Conservation (phyloP, 23 red algal species). For the Gracilariopsis chorda region DNA sequence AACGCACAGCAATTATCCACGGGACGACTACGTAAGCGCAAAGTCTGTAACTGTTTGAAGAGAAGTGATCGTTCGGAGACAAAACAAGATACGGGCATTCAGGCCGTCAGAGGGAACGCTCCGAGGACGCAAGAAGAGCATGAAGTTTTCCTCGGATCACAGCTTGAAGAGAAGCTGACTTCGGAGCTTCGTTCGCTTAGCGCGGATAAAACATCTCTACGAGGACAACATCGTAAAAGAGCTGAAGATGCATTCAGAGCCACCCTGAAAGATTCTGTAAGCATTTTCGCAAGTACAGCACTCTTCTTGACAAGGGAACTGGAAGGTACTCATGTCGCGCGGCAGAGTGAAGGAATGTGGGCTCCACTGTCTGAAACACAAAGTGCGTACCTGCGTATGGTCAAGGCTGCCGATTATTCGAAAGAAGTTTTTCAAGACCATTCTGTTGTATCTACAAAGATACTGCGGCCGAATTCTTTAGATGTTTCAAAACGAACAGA, state of each 20-base stretch:
- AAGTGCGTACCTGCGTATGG: not conserved
- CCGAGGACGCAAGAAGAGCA: not conserved
- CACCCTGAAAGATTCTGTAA: not conserved
- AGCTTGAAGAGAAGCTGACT: not conserved
- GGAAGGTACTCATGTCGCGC: not conserved
- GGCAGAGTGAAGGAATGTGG: not conserved
- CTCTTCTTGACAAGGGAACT: not conserved
- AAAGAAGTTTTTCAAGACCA: not conserved
- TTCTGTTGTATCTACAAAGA: not conserved
- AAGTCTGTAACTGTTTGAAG: constrained; percentile 9
- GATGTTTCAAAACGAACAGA: not conserved
- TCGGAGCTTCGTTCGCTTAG: not conserved
- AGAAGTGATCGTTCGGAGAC: not conserved
- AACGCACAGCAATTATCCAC: not conserved
- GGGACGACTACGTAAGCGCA: not conserved
- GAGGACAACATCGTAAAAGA: not conserved
- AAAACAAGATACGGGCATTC: not conserved
- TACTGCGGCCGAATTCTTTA: not conserved
- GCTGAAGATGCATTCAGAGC: not conserved
- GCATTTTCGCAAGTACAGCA: not conserved
- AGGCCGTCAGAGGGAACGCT: not conserved
- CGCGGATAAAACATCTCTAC: not conserved
- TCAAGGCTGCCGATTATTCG: not conserved
- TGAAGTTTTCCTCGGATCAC: not conserved
- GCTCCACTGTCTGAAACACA: not conserved